Percentiles rank a stretch among this genome's conserved stretches.
Conservation (phyloP, 2,329 filamentous ascomycete species). For the Penicillium expansum region DNA sequence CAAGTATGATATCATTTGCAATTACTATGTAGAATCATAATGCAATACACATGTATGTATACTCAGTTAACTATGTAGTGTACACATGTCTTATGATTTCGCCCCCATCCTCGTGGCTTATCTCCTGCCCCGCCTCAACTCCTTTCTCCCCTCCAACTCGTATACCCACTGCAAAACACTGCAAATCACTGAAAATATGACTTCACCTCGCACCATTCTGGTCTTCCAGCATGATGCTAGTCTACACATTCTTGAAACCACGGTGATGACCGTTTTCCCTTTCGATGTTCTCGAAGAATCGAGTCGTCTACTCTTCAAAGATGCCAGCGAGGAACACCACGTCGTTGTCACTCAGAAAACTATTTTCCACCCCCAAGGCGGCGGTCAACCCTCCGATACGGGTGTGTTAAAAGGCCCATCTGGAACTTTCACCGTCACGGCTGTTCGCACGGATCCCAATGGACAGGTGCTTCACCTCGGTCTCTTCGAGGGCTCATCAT, state of each 20-base stretch:
- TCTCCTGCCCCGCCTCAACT: no score
- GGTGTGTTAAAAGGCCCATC: slow-evolving; percentile 52
- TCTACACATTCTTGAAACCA: slow-evolving; percentile 45
- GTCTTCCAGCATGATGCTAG: slow-evolving; percentile 40
- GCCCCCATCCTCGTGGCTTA: no score
- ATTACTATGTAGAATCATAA: not conserved
- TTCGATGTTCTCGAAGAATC: slow-evolving; percentile 52
- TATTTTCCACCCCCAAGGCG: slow-evolving; percentile 74
- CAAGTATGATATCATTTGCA: not conserved
- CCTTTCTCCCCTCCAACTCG: no score
- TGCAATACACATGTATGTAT: no score
- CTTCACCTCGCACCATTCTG: slow-evolving; percentile 17
- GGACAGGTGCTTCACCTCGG: slow-evolving; percentile 66
- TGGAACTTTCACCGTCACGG: slow-evolving; percentile 52
- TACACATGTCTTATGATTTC: no score
- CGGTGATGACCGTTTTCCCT: slow-evolving; percentile 49
- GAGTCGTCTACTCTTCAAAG: slow-evolving; percentile 59
- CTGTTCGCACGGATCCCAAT: slow-evolving; percentile 56
- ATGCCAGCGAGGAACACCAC: slow-evolving; percentile 50
- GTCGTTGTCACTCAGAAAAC: slow-evolving; percentile 63
- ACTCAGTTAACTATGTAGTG: no score
- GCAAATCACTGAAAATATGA: not conserved
- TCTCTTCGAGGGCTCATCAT: slow-evolving; percentile 44
- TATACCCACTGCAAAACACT: not conserved
- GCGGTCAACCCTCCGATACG: slow-evolving; percentile 68